Percentiles rank a stretch among this genome's conserved stretches.
Conservation (phyloP, 768 basidiomycete species). For the Tricholoma furcatifolium region DNA sequence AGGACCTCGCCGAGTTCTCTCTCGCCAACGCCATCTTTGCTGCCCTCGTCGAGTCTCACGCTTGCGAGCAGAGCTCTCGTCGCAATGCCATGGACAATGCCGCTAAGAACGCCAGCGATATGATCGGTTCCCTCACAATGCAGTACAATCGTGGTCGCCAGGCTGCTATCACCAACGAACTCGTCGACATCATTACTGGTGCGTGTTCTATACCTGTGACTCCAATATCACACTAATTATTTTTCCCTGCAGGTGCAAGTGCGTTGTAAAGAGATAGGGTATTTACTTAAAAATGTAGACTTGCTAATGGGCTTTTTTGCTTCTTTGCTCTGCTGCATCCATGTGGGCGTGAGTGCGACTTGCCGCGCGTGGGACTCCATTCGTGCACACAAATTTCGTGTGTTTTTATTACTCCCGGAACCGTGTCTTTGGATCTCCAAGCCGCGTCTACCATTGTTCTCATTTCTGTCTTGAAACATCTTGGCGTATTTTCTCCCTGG, state of each 20-base stretch:
- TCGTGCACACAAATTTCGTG: no score
- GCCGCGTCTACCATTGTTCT: no score
- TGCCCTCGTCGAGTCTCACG: conserved; percentile 91
- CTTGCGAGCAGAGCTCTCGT: conserved; percentile 90
- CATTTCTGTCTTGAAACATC: no score
- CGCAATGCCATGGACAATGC: conserved; percentile 99
- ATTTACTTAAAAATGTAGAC: conserved; percentile 9
- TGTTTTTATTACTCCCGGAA: no score
- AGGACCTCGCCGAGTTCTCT: conserved; percentile 92
- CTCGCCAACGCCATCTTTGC: conserved; percentile 96
- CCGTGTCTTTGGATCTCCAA: no score
- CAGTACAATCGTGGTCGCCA: conserved; percentile 99
- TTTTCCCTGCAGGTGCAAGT: conserved; percentile 35
- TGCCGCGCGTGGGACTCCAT: not conserved
- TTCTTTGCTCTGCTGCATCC: no score
- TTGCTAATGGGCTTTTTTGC: conserved; percentile 7
- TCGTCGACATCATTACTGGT: conserved; percentile 93
- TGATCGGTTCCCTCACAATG: conserved; percentile 87
- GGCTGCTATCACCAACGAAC: conserved; percentile 95
- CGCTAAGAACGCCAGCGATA: conserved; percentile 96
- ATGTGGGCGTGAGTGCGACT: not conserved
- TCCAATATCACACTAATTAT: not conserved
- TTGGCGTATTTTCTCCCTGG: no score
- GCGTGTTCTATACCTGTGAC: conserved; percentile 22
- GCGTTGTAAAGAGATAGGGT: conserved; percentile 33